Evolutionary conservation across 2,329 filamentous ascomycete species (phyloP), one percentile per base, ranked within the genome.

Genomic region (Epichloe brachyelytri): DNA sequence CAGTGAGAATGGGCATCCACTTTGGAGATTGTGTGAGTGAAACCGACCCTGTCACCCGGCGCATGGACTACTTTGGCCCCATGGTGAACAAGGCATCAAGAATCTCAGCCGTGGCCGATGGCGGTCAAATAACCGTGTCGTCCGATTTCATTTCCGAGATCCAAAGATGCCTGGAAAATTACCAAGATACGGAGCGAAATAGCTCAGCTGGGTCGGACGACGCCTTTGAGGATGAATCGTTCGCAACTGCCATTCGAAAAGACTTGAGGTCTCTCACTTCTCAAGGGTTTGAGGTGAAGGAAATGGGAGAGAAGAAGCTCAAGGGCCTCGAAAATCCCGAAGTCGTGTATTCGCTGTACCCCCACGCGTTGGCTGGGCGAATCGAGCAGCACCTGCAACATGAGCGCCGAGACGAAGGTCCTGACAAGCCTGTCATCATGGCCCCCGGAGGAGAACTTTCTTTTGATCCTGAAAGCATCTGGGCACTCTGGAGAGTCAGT

Each of bases 1-100:
- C 90, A 11, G 93, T 98, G 41, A 82, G 93, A 53, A 98, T 98
- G 93, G 93, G 93, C 60, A 88, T 95, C 54, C 93, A 98, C 66
- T 98, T 86, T 79, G 93, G 93, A 57, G 83, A 86, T 53, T 93
- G 91, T 5, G 89, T 98, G 60, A 95, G 89, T 64, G 93, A 98
- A 67, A 86, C 85, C 46, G 93, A 98, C 67, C 93, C 93, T 0
- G 90, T 98, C 47, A 98, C 93, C 1, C 85, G 90, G 52, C 88
- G 93, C 56, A 98, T 98, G 93, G 93, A 98, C 62, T 98, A 98
- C 70, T 98, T 97, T 64, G 93, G 93, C 0, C 93, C 93, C 14
- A 98, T 98, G 89, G 93, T 98, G 62, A 98, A 98, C 70, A 90
- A 94, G 63, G 88, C 93, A 0, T 86, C 93, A 15, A 86, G 93